A percentile compares a stretch with the other conserved stretches of the same genome.
Conservation (phyloP, 2,329 filamentous ascomycete genomes). For the Cladosporium sp. region DNA sequence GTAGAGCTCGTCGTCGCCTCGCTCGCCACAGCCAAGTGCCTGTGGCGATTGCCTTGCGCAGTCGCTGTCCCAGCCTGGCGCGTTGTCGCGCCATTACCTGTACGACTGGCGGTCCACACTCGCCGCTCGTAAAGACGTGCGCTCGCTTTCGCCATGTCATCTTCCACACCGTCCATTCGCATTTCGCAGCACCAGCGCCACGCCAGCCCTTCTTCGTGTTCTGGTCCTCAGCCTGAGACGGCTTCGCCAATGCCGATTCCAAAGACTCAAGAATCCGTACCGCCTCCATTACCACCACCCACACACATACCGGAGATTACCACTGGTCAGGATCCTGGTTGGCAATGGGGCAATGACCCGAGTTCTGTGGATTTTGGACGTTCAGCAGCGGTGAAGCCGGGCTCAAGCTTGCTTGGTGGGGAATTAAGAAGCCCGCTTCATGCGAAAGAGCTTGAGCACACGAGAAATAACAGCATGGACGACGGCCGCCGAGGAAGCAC, state of each 20-base stretch:
- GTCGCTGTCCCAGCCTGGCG: neutral
- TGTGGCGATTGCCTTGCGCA: slow-evolving; percentile 4
- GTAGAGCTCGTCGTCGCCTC: slow-evolving; percentile 5
- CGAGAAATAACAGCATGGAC: slow-evolving; percentile 22
- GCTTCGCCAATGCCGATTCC: slow-evolving; percentile 61
- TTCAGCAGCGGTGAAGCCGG: slow-evolving; percentile 43
- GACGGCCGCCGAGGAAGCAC: slow-evolving; percentile 38
- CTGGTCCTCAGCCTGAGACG: slow-evolving; percentile 20
- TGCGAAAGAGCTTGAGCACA: slow-evolving; percentile 27
- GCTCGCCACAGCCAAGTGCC: slow-evolving; percentile 8
- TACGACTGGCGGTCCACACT: slow-evolving; percentile 2
- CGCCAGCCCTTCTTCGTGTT: slow-evolving; percentile 33
- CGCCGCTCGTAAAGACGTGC: slow-evolving; percentile 5
- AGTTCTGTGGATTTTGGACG: slow-evolving; percentile 46
- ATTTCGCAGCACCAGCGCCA: slow-evolving; percentile 36
- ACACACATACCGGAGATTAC: slow-evolving; percentile 52
- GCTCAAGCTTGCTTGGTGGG: slow-evolving; percentile 43
- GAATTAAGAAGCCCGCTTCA: slow-evolving; percentile 17
- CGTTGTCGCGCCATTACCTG: slow-evolving; percentile 1
- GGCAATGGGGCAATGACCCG: slow-evolving; percentile 58
- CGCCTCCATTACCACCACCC: slow-evolving; percentile 63
- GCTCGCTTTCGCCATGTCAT: slow-evolving; percentile 17
- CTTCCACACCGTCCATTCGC: slow-evolving; percentile 32
- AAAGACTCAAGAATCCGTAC: slow-evolving; percentile 49
- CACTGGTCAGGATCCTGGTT: slow-evolving; percentile 58